A percentile compares a stretch with the other conserved stretches of the same genome.
phyloP scores from a whole-genome alignment of 2,329 filamentous ascomycete species.

The Botrytis galanthina region DNA sequence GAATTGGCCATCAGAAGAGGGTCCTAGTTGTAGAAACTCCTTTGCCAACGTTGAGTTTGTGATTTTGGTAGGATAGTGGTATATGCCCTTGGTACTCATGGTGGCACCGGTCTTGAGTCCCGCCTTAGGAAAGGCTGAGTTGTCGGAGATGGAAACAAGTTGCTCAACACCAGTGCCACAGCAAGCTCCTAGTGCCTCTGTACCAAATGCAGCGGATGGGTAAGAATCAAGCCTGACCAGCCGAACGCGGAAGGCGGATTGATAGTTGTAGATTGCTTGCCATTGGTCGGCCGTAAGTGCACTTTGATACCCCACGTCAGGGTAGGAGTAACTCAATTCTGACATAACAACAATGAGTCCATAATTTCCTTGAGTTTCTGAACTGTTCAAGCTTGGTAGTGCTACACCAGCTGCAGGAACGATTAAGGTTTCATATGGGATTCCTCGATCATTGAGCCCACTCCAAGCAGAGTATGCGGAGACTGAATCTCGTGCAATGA shows the following conservation, averaged over 20 bases:
- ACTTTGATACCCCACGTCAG: slow-evolving; percentile 22
- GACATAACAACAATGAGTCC: slow-evolving; percentile 48
- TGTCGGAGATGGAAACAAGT: slow-evolving; percentile 49
- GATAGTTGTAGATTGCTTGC: slow-evolving; percentile 56
- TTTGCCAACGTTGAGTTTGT: slow-evolving; percentile 53
- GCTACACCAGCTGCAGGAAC: slow-evolving; percentile 51
- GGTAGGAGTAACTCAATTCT: slow-evolving; percentile 43
- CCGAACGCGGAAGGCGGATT: slow-evolving; percentile 54
- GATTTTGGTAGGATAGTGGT: slow-evolving; percentile 57
- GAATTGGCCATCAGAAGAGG: slow-evolving; percentile 41
- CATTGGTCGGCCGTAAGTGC: slow-evolving; percentile 54
- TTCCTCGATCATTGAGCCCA: slow-evolving; percentile 59
- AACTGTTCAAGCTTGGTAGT: slow-evolving; percentile 51
- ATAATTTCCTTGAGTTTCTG: slow-evolving; percentile 51
- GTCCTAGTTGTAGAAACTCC: slow-evolving; percentile 52
- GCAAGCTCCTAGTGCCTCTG: slow-evolving; percentile 41
- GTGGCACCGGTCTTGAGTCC: slow-evolving; percentile 46
- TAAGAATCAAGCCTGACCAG: slow-evolving; percentile 60
- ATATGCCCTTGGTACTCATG: slow-evolving; percentile 52
- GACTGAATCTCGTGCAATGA: slow-evolving; percentile 52
- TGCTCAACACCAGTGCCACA: slow-evolving; percentile 49
- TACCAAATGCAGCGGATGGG: slow-evolving; percentile 51
- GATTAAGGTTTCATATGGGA: slow-evolving; percentile 53
- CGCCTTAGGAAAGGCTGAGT: slow-evolving; percentile 53
- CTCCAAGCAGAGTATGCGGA: slow-evolving; percentile 50